Evolutionary conservation across 768 basidiomycete species (phyloP), one percentile per base, ranked within the genome.

Genomic region (Lyophyllum decastes): DNA sequence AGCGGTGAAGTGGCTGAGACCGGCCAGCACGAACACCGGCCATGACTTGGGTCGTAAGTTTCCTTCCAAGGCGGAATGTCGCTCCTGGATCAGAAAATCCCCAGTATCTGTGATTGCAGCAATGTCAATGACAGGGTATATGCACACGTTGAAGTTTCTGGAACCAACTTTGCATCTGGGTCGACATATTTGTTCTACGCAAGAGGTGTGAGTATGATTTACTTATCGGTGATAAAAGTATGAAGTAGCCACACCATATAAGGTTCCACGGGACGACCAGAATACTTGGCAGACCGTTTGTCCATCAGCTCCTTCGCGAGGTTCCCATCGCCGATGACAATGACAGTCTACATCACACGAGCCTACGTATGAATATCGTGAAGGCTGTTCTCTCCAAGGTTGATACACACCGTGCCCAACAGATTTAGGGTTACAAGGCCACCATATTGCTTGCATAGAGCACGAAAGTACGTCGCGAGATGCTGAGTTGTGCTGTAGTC

Each of bases 31-130:
- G 54, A 11, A 54, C 54, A 19, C 45, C 35, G 17, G 43, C 45
- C 54, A 54, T 54, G 45, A 54, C 54, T 21, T 54, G 54, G 10
- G 54, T 54, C 1, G 54, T 54, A 33, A 54, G 54, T 19, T 54
- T 54, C 22, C 54, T 54, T 21, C 54, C 54, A 34, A 54, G 46
- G 14, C 54, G 54, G 44, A 54, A 54, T n/a, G 54, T 54, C n/a
- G 45, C 54, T 14, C 30, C 30, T n/a, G 54, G 54, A 30, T 54
- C 54, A 25, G 54, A 45, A 22, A 54, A 54, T 6, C 54, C 54
- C 54, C 54, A 54, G 17, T 54, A 54, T 38, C 54, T 54, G 25
- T 8, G 8, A 25, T 38, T 11, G 35, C 11, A 1, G 19, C 16
- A 47, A 5, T 8, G 10, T 51, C 17, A 53, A 19, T 11, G 3